Conservation (phyloP, 805 yeast genomes). For the Schwanniomyces sp. region DNA sequence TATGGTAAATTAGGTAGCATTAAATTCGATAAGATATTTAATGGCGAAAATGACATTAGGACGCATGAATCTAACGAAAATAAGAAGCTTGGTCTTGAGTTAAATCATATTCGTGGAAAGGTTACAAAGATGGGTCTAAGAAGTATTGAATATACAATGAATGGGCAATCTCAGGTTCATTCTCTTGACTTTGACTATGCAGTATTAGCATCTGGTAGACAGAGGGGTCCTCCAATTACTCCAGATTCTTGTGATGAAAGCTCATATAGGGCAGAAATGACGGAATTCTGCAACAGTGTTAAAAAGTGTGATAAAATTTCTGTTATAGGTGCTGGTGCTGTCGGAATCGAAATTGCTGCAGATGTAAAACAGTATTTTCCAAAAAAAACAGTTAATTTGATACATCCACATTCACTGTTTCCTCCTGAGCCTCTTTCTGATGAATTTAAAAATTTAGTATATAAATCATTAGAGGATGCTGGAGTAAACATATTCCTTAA, state of each 20-base stretch:
- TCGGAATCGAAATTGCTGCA: constrained; percentile 45
- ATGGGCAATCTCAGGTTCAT: constrained; percentile 5
- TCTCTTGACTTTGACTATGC: constrained; percentile 45
- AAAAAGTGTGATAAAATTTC: constrained; percentile 32
- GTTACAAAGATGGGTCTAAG: constrained; percentile 25
- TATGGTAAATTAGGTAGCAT: constrained; percentile 26
- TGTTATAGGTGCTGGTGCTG: constrained; percentile 49
- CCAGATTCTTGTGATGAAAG: constrained; percentile 43
- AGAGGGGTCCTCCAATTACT: constrained; percentile 54
- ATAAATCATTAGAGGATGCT: constrained; percentile 23
- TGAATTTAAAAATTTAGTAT: constrained; percentile 26
- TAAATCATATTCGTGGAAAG: constrained; percentile 34
- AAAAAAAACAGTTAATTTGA: constrained; percentile 29
- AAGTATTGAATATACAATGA: constrained; percentile 25
- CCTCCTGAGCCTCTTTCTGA: constrained; percentile 39
- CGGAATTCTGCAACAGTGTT: constrained; percentile 25
- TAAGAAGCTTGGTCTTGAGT: constrained; percentile 8
- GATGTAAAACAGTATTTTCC: constrained; percentile 35
- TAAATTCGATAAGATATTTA: constrained; percentile 25
- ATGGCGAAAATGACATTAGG: constrained; percentile 13
- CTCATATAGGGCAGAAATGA: constrained; percentile 44
- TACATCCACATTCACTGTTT: constrained; percentile 36
- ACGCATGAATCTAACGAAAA: constrained; percentile 2
- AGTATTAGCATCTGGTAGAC: constrained; percentile 49
- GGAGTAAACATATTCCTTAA: constrained; percentile 30